Evolutionary conservation across 257 asterid genomes (phyloP).

Genomic region (Solanum lignicaule): DNA sequence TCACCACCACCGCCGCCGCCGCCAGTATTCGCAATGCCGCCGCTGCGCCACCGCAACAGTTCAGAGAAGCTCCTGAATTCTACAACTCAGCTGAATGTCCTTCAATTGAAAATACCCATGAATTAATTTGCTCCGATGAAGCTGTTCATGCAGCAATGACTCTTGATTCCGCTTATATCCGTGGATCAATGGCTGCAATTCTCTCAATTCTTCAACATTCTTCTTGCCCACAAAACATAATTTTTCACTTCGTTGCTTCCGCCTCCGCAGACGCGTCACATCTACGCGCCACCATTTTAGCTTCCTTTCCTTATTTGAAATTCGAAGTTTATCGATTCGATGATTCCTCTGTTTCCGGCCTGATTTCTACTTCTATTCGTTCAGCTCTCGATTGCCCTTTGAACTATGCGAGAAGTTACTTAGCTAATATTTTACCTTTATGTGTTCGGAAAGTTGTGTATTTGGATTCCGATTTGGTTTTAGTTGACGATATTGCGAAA

Average conservation of each 20-base stretch:
- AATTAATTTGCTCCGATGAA: constrained; percentile 28
- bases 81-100: constrained; percentile 65
- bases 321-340: constrained; percentile 52
- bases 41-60: constrained; percentile 13
- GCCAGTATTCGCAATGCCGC: not conserved
- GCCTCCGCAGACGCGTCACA: constrained; percentile 38
- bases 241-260: constrained; percentile 70
- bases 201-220: constrained; percentile 78
- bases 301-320: constrained; percentile 67
- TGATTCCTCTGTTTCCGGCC: constrained; percentile 46
- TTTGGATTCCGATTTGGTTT: constrained; percentile 74
- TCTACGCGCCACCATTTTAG: constrained; percentile 36
- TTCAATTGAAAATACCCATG: constrained; percentile 4
- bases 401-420: constrained; percentile 84
- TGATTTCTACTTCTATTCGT: constrained; percentile 89
- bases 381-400: constrained; percentile 92
- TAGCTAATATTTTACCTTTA: constrained; percentile 57
- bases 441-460: constrained; percentile 74
- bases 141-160: constrained; percentile 90
- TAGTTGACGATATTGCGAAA: constrained; percentile 77
- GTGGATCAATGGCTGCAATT: constrained; percentile 91
- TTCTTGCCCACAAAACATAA: constrained; percentile 66
- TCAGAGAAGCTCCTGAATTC: constrained; percentile 86
- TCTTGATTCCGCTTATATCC: constrained; percentile 64
- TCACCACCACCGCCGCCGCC: not conserved